phyloP scores from a whole-genome alignment of 2,329 filamentous ascomycete species.

The Mariannaea sp. region DNA sequence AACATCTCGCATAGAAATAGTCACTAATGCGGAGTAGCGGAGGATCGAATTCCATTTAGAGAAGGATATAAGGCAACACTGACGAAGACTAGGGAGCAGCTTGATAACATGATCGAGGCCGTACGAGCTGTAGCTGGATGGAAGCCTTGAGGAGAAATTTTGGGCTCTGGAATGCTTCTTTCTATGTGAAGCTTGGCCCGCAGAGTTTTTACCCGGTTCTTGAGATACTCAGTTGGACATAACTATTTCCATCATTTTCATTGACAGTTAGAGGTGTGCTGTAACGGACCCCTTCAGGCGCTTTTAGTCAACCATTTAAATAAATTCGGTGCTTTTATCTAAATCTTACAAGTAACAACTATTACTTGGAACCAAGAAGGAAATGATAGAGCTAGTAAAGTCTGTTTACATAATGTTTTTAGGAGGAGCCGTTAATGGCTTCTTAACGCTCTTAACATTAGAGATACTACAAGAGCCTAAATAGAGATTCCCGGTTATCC shows the following conservation, averaged over 20 bases:
- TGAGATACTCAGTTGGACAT: neutral
- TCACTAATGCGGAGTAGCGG: neutral
- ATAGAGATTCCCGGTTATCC: no score
- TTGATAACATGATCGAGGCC: neutral
- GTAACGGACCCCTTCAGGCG: no score
- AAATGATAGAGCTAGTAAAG: no score
- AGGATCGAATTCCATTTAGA: constrained; percentile 1
- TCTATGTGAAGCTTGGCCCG: neutral
- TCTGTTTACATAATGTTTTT: no score
- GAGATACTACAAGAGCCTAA: no score
- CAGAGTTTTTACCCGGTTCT: neutral
- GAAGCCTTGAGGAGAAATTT: neutral
- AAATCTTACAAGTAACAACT: no score
- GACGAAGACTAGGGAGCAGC: neutral
- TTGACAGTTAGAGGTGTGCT: no score
- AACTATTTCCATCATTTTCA: neutral
- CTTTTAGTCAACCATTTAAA: no score
- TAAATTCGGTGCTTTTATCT: no score
- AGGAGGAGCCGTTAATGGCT: no score
- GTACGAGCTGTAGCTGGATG: neutral
- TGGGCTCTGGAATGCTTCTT: neutral
- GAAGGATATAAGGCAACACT: neutral
- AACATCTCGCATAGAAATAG: neutral
- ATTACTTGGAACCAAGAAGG: no score
- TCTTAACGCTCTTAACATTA: no score